Base-by-base conservation (phyloP, 305 asterid genomes). In the Fraxinus xanthoxyloides region DNA sequence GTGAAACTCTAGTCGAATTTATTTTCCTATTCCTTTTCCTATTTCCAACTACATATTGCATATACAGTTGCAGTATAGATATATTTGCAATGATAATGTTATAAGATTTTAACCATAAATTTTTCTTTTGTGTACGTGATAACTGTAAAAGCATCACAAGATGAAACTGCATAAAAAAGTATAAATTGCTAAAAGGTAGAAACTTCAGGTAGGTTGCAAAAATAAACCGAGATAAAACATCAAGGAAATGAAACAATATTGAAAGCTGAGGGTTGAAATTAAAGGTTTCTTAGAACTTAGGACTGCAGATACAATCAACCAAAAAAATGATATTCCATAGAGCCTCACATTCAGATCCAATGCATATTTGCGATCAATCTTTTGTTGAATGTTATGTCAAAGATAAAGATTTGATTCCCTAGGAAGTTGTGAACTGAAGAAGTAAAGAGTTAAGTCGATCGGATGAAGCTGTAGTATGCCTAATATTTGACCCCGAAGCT, bases 1-100 rank as follows among this genome's bases (percentile, higher is more conserved):
- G 93, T 92, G 91, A 92, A 76, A 73, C 82, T 36, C 77, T 35
- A 81, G 79, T 82, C 81, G 72, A 61, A 83, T 85, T 54, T 73
- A 38, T 38, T 38, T 38, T 38, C 46, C 13, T 35, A 35, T 84
- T 82, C 72, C 73, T 83, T 81, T 54, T 76, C 77, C 38, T 76
- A 48, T 82, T 82, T 72, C 75, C 70, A 82, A 32, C 83, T 79
- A 61, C 83, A 86, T 63, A 82, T 46, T 76, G 80, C 88, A 86
- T 83, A 85, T 84, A 84, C 82, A 75, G 77, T 79, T 73, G 72
- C 79, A 86, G 72, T 72, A 78, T 77, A 85, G 82, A 87, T 78
- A 76, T 87, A 83, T 85, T 84, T 79, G 63, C 82, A 83, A 85
- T 63, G 81, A 85, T 80, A 81, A 72, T 86, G 79, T 63, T 78